These are phyloP conservation scores for Torulaspora globosa DNA, from an alignment of 1,139 yeast genomes.

Conservation along the genomic window DNA sequence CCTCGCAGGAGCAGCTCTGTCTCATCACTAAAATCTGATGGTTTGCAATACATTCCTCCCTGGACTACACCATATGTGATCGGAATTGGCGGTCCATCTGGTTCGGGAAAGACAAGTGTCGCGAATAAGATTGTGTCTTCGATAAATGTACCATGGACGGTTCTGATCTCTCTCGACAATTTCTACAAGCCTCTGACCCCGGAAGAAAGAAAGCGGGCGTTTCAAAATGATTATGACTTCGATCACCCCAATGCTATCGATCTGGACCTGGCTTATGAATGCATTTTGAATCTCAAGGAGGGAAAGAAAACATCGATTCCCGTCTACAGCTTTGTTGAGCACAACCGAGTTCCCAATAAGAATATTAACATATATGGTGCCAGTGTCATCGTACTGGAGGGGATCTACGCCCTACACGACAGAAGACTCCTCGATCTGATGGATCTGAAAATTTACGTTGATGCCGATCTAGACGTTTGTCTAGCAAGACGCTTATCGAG, in stretches of 20 bases:
- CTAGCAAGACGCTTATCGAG: conserved; percentile 81
- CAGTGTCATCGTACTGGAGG: conserved; percentile 86
- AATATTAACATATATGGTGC: conserved; percentile 86
- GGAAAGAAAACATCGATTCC: conserved; percentile 70
- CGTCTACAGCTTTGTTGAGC: conserved; percentile 74
- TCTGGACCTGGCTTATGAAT: conserved; percentile 61
- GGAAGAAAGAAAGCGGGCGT: conserved; percentile 63
- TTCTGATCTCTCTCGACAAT: conserved; percentile 84
- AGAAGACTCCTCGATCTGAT: conserved; percentile 64
- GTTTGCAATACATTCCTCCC: conserved; percentile 64
- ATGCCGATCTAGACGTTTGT: conserved; percentile 90
- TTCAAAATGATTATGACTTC: conserved; percentile 67
- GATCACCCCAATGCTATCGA: conserved; percentile 84
- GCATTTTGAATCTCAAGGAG: conserved; percentile 60
- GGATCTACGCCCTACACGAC: conserved; percentile 79
- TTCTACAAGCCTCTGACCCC: conserved; percentile 70
- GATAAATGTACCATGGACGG: conserved; percentile 92
- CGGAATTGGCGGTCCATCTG: conserved; percentile 92
- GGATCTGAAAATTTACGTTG: conserved; percentile 87
- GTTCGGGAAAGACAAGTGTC: conserved; percentile 92
- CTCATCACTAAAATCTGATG: conserved; percentile 21
- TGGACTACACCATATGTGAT: conserved; percentile 95
- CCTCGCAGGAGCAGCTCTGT: conserved; percentile 15
- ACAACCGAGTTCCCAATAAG: conserved; percentile 62
- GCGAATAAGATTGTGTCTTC: conserved; percentile 78